Percentiles rank a stretch among this genome's conserved stretches.
Evolutionary conservation across 2,329 filamentous ascomycete species (phyloP).

Genomic region (Phoma sp.): DNA sequence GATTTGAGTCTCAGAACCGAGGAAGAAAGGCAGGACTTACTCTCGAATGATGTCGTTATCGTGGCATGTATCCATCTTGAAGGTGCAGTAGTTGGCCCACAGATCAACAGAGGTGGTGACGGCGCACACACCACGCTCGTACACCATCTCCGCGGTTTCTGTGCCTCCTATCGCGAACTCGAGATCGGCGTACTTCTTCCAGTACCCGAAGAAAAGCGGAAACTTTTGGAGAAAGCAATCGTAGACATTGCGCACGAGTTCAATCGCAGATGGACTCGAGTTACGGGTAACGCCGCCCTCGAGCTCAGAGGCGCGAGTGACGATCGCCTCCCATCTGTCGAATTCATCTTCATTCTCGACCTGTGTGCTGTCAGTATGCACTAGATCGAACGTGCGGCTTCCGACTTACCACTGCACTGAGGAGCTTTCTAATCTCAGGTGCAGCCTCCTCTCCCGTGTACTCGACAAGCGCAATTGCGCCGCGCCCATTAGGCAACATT

Average conservation of each 20-base stretch:
- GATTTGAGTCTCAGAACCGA: constrained; percentile 35
- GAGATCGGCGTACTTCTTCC: constrained; percentile 98
- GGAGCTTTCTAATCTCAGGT: constrained; percentile 76
- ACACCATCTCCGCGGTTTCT: constrained; percentile 97
- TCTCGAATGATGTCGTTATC: constrained; percentile 96
- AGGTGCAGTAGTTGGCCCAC: constrained; percentile 96
- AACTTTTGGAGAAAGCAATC: constrained; percentile 95
- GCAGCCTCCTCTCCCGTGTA: constrained; percentile 46
- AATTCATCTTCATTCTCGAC: constrained; percentile 83
- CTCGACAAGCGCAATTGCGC: constrained; percentile 37
- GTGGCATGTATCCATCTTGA: constrained; percentile 97
- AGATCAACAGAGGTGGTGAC: constrained; percentile 93
- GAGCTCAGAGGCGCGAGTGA: constrained; percentile 79
- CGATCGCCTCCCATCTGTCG: constrained; percentile 91
- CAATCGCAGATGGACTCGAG: constrained; percentile 91
- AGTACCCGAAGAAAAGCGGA: constrained; percentile 94
- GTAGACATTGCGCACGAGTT: constrained; percentile 84
- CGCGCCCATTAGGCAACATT: constrained; percentile 41
- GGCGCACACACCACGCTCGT: constrained; percentile 92
- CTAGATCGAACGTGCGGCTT: background rate
- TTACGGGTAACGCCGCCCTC: constrained; percentile 96
- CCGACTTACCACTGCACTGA: constrained; percentile 74
- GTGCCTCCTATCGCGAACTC: constrained; percentile 97
- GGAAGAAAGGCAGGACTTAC: constrained; percentile 73
- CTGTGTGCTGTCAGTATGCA: constrained; percentile 48